Evolutionary conservation across 106 monocot genomes (phyloP), one percentile per base, ranked within the genome.

Genomic region (Acorus calamus): DNA sequence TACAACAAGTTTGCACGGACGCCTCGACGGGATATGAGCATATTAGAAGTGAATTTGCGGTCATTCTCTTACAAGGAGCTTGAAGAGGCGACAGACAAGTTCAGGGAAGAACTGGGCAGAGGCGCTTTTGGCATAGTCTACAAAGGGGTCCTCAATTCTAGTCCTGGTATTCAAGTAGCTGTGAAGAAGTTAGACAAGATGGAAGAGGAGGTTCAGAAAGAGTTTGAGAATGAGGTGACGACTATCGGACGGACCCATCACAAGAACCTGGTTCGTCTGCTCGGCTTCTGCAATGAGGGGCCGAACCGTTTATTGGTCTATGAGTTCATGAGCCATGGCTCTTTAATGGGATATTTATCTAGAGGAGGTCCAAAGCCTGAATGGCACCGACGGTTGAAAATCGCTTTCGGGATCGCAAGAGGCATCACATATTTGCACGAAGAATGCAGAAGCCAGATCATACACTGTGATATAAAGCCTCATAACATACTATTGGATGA

Each of bases 391-490:
- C 60, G 81, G 50, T 14, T 69, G 4, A 42, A 60, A 3, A 81
- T 85, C 6, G 75, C 75, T 1, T 3, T 54, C 4, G 81, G 73
- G 5, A 67, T 77, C 2, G 77, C 82, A 0, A 66, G 61, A 8
- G 82, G 82, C 0, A 50, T 77, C 42, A 11, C 56, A 0, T 82
- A 82, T 52, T 69, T 82, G 3, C 82, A 82, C 61, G 72, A 81
- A 4, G 73, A 72, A 51, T 81, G 81, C 50, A 41, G 42, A 3
- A 42, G 45, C 8, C 54, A 53, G 46, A 73, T 82, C 45, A 73
- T 81, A 14, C 81, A 77, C 60, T 73, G 81, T 10, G 81, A 82
- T 47, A 69, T 82, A 14, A 82, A 82, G 57, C 77, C 81, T 11
- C 60, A 77, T 56, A 82, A 82, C 66, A 76, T 82, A 42, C 69